Percentiles rank a stretch among this genome's conserved stretches.
Conservation (phyloP, 257 asterid species). For the Salvia splendens region DNA sequence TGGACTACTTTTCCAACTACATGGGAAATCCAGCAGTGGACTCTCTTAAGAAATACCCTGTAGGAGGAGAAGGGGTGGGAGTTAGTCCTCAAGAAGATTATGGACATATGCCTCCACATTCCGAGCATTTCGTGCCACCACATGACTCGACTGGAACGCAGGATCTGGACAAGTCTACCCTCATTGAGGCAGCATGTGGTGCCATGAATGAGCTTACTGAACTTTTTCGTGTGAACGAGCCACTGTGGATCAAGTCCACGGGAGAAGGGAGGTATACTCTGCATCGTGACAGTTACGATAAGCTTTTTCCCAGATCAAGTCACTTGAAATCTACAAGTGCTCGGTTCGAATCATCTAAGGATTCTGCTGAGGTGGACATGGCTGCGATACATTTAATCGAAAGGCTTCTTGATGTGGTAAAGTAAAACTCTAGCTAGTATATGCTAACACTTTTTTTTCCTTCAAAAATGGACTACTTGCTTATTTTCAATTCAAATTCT, state of each 20-base stretch:
- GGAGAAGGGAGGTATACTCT: constrained; percentile 46
- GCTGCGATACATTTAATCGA: constrained; percentile 48
- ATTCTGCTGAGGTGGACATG: constrained; percentile 59
- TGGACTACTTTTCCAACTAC: constrained; percentile 38
- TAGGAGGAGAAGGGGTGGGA: constrained; percentile 31
- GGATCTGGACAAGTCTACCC: constrained; percentile 40
- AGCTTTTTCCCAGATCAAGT: constrained; percentile 45
- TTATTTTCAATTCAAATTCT: not conserved
- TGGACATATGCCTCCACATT: constrained; percentile 23
- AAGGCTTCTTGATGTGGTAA: constrained; percentile 63
- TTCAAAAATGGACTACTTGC: not conserved
- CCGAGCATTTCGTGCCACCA: constrained; percentile 25
- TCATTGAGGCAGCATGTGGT: constrained; percentile 39
- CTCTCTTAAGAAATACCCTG: constrained; percentile 27
- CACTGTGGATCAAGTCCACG: constrained; percentile 55
- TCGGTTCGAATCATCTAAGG: constrained; percentile 70
- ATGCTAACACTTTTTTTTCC: not conserved
- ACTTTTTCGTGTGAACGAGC: constrained; percentile 56
- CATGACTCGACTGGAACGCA: constrained; percentile 26
- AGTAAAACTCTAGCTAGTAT: constrained; percentile 34
- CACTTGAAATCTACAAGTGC: constrained; percentile 41
- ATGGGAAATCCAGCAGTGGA: constrained; percentile 37
- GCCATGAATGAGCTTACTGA: constrained; percentile 62
- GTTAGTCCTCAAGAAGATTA: constrained; percentile 22
- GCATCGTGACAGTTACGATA: constrained; percentile 55